Evolutionary conservation across 257 asterid species (phyloP), one percentile per base, ranked within the genome.

Genomic region (Nicotiana paniculata): DNA sequence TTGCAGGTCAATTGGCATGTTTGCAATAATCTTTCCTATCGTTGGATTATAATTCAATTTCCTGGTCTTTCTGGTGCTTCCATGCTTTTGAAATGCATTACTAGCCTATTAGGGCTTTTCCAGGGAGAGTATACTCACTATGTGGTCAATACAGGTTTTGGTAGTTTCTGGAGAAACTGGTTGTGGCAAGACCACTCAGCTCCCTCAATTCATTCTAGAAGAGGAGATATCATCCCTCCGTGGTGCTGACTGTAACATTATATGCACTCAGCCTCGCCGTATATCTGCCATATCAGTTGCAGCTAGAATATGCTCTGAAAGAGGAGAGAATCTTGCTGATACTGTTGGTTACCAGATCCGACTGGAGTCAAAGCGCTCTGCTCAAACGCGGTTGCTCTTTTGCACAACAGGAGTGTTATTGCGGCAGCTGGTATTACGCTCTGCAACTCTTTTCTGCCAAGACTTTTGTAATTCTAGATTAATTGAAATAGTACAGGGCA

Each of bases 91-190:
- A 48, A 74, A 24, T 4, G 4, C 63, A 74, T 74, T 74, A 13
- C 51, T 72, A 72, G 79, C 35, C 12, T 24, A 0, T 74, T 72
- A 24, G 37, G 35, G 37, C 4, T 7, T 74, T 74, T 15, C 7
- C 61, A 46, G 61, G 59, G 26, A 43, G 37, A 72, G 24, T 53
- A 21, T 21, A 72, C 79, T 74, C 63, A 74, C 62, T 74, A 51
- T 74, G 28, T 74, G 63, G 63, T 74, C 24, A 74, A 81, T 82
- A 66, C 88, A 96, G 99, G 98, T 96, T 76, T 89, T 94, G 84
- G 94, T 96, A 85, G 98, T 96, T 59, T 96, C 99, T 9, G 99
- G 99, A 85, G 99, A 96, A 92, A 96, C 99, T 76, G 99, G 99
- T 64, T 94, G 99, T 88, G 99, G 99, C 57, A 96, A 96, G 86